Base-by-base conservation (phyloP, 768 basidiomycete species). In the Candolleomyces efflorescens region DNA sequence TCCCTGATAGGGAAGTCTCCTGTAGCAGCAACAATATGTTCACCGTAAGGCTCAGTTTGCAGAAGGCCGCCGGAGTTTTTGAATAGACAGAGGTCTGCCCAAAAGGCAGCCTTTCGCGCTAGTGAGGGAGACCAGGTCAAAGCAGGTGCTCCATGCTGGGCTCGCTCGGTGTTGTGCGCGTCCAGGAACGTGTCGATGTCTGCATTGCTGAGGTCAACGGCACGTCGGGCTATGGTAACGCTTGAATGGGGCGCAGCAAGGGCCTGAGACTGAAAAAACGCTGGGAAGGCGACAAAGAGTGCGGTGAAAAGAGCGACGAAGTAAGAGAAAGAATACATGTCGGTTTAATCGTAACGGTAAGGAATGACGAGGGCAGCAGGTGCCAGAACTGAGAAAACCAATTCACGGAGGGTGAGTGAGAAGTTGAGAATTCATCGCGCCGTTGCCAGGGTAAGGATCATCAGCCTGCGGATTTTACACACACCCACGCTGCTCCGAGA, bases 11-110 rank as follows among this genome's bases (percentile, higher is more conserved):
- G 61, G 60, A 83, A 82, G 27, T 67, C 52, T 20, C 81, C 81
- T 2, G 81, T 81, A 24, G 77, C 84, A 46, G 80, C 81, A 44
- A 77, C 79, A 32, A 86, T 73, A 64, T 81, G 83, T 65, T 86
- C 81, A 43, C 82, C 81, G 60, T 82, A 83, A 4, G 72, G 71
- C 10, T 65, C 67, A 53, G 67, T 63, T 48, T 72, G 73, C 53
- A 84, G 73, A 3, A 67, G 59, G 13, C 81, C 80, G 38, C 74
- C 71, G 3, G 82, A 78, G 63, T 81, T 76, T 59, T 72, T 60
- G 59, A 85, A 78, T 39, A 69, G 64, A 65, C 84, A 87, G 1
- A 60, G 65, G 56, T 76, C 73, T 7, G 80, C 82, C 84, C 82
- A 86, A 43, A 59, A 10, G 56, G 73, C 74, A 6, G 85, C 86